phyloP scores from a whole-genome alignment of 305 asterid species.

The Fraxinus paxiana region DNA sequence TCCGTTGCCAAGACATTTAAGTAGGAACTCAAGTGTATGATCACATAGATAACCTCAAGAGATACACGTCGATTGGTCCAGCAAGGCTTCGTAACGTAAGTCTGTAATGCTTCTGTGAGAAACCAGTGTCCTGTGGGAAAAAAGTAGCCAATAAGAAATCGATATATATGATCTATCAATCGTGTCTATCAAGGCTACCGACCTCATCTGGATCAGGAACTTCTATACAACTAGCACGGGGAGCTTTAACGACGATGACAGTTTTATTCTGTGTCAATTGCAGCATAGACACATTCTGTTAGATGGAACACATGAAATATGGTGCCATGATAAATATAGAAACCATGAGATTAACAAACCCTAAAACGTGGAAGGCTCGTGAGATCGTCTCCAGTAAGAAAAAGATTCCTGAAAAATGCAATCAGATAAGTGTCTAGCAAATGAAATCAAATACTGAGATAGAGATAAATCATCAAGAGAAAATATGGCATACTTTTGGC shows the following conservation, averaged over 20 bases:
- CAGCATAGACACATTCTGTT: slow-evolving; percentile 14
- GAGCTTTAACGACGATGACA: slow-evolving; percentile 67
- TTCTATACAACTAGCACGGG: slow-evolving; percentile 65
- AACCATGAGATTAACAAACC: slow-evolving; percentile 38
- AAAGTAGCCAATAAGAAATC: slow-evolving; percentile 24
- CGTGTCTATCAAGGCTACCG: slow-evolving; percentile 16
- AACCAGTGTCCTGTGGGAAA: slow-evolving; percentile 43
- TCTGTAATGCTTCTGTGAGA: slow-evolving; percentile 47
- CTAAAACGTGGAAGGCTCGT: slow-evolving; percentile 53
- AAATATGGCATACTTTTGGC: slow-evolving; percentile 47
- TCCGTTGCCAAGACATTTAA: background rate
- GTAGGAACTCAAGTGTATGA: background rate
- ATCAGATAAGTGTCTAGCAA: slow-evolving; percentile 20
- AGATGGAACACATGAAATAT: slow-evolving; percentile 20
- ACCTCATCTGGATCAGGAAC: slow-evolving; percentile 88
- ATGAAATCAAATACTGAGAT: slow-evolving; percentile 7
- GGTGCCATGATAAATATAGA: slow-evolving; percentile 9
- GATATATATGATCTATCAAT: background rate
- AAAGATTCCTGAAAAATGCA: slow-evolving; percentile 54
- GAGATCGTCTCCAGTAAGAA: slow-evolving; percentile 65
- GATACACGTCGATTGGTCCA: slow-evolving; percentile 61
- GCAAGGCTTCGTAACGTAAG: slow-evolving; percentile 65
- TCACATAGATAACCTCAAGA: slow-evolving; percentile 47
- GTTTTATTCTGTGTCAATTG: slow-evolving; percentile 50
- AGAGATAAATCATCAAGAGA: slow-evolving; percentile 20